A percentile compares a stretch with the other conserved stretches of the same genome.
phyloP scores from a whole-genome alignment of 2,329 filamentous ascomycete genomes.

The Lasiodiplodia sp. region DNA sequence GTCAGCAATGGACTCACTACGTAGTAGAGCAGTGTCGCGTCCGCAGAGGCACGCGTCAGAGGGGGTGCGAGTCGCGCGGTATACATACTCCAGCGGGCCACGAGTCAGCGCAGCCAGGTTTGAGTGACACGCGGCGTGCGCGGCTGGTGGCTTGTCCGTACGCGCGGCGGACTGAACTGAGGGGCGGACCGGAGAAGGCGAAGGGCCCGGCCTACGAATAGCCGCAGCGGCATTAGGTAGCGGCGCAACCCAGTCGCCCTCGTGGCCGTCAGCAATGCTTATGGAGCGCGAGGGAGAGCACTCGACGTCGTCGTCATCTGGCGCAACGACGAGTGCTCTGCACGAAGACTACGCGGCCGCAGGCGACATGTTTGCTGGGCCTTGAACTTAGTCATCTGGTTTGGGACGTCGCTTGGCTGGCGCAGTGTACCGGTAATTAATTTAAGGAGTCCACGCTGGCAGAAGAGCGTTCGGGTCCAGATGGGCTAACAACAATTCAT shows the following conservation, averaged over 20 bases:
- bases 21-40: not conserved
- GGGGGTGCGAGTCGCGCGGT: constrained; percentile 22
- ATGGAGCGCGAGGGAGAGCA: constrained; percentile 3
- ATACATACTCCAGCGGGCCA: constrained; percentile 16
- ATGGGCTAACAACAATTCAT: constrained; percentile 9
- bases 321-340: not conserved
- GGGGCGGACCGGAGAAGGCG: not conserved
- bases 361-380: constrained; percentile 5
- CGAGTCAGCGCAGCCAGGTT: constrained; percentile 15
- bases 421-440: not conserved
- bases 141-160: constrained; percentile 14
- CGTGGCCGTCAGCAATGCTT: constrained; percentile 8
- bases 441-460: constrained; percentile 24
- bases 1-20: not conserved
- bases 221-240: constrained; percentile 17
- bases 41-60: constrained; percentile 8
- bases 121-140: constrained; percentile 7
- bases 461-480: constrained; percentile 8
- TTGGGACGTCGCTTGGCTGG: not conserved
- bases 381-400: not conserved
- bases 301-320: not conserved
- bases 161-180: constrained; percentile 6
- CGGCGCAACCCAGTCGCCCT: not conserved
- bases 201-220: constrained; percentile 12
- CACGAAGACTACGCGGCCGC: not conserved